Evolutionary conservation across 768 basidiomycete genomes (phyloP), one percentile per base, ranked within the genome.

Genomic region (Mrakia blollopis): DNA sequence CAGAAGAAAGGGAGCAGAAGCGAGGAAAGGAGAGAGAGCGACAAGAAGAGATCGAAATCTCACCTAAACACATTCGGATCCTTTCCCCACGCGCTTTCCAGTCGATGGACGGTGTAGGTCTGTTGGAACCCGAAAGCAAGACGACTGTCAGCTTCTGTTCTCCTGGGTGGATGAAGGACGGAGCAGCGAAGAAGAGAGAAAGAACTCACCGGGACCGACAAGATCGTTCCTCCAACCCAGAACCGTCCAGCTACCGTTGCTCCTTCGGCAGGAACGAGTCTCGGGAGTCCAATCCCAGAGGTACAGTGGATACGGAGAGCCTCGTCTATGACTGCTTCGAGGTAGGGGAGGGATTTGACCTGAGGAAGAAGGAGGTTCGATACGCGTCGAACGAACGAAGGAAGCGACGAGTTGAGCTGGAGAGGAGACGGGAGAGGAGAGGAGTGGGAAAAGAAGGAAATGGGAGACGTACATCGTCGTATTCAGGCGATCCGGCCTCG

Each of bases 301-400:
- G 93, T 93, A 0, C 92, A 91, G 85, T 95, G 93, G 11, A 93
- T 82, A 3, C 94, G 89, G 41, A 97, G 86, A 3, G 87, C 90
- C 84, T 97, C 94, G 82, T 92, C 89, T 84, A 96, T 91, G 83
- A 90, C 91, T 0, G 94, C 93, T 65, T 92, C 89, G 80, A 95
- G 87, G 83, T 92, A 94, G 10, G 90, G 87, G 72, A 74, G 76
- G 21, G 63, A 47, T 52, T 75, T 75, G 65, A 75, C 74, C 74
- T 75, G 65, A 3, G 54, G 10, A 57, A 21, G 13, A 21, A 23
- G 16, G 50, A 37, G 28, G 72, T 50, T 50, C 52, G 30, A 11
- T 16, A 28, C 37, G 25, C n/a, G n/a, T n/a, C n/a, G 7, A 25
- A 57, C 25, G 23, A 28, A 57, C 57, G 57, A 39, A 21, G 13